Percentiles rank a stretch among this genome's conserved stretches.
These are phyloP conservation scores for Ceratocystis albifundus DNA, from an alignment of 2,329 filamentous ascomycete species.

Conservation along the genomic window DNA sequence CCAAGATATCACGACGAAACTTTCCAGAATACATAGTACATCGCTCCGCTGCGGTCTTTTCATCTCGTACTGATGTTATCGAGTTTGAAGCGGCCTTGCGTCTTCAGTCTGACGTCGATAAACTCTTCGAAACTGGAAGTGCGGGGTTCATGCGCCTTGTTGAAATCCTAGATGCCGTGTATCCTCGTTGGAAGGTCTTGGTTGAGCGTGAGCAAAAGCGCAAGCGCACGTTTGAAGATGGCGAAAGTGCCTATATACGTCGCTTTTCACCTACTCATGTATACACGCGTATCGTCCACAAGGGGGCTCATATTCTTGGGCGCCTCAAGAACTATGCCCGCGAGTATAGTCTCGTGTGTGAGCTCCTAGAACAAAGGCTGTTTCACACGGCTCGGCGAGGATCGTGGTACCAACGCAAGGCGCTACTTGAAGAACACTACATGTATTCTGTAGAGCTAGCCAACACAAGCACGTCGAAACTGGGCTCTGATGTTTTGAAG, in stretches of 20 bases:
- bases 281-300: constrained; percentile 86
- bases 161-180: constrained; percentile 59
- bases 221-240: constrained; percentile 61
- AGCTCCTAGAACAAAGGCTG: constrained; percentile 66
- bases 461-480: constrained; percentile 38
- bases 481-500: constrained; percentile 35
- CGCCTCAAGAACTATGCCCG: constrained; percentile 68
- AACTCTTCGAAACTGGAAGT: constrained; percentile 67
- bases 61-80: constrained; percentile 59
- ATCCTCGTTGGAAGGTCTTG: constrained; percentile 68
- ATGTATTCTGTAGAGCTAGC: constrained; percentile 50
- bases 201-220: constrained; percentile 73
- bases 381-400: constrained; percentile 80
- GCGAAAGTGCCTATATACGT: constrained; percentile 79
- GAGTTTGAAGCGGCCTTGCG: constrained; percentile 84
- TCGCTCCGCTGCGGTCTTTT: constrained; percentile 78
- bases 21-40: constrained; percentile 88
- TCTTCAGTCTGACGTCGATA: constrained; percentile 71
- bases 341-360: constrained; percentile 62
- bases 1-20: constrained; percentile 74
- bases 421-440: constrained; percentile 88
- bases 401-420: constrained; percentile 91
- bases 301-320: constrained; percentile 66
- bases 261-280: constrained; percentile 86
- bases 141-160: constrained; percentile 57